Evolutionary conservation across 495 filamentous ascomycete species (phyloP), one percentile per base, ranked within the genome.

Genomic region (Penicillium herquei): DNA sequence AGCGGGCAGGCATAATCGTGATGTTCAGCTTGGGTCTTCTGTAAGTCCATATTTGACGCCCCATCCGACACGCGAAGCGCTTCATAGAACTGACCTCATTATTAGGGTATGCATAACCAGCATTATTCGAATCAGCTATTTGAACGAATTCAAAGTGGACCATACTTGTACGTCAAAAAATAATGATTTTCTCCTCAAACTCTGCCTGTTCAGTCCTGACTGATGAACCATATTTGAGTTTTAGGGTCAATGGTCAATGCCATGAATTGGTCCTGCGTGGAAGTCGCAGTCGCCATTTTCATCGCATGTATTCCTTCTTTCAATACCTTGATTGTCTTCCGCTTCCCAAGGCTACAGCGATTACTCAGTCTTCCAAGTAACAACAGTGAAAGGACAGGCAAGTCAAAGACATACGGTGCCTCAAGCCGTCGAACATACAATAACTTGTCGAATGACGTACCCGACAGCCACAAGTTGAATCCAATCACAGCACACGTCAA

Each of bases 21-120:
- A 55, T 75, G 58, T 75, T 73, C 39, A 57, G 67, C 37, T 44
- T 72, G n/a, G 72, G 72, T 33, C 45, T 69, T 31, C 45, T 73
- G 71, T 74, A 52, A 44, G 68, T n/a, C n/a, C n/a, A n/a, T n/a
- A n/a, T 55, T 40, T 40, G 39, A 12, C 5, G 13, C n/a, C n/a
- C n/a, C n/a, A n/a, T n/a, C n/a, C n/a, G n/a, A n/a, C n/a, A n/a
- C n/a, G n/a, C n/a, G n/a, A n/a, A n/a, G n/a, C 7, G 3, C 31
- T 3, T 9, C n/a, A n/a, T 35, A 7, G 6, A 41, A 33, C 61
- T 43, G 54, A 16, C 32, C 42, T 2, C 6, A n/a, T 47, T 45
- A 34, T 18, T 31, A 65, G 62, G 21, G 58, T 65, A 5, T 52
- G 48, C 40, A 49, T 65, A 39, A 58, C 62, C 2, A 61, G 58